Percentiles rank a stretch among this genome's conserved stretches.
Conservation (phyloP, 805 yeast genomes). For the Sugiyamaella americana region DNA sequence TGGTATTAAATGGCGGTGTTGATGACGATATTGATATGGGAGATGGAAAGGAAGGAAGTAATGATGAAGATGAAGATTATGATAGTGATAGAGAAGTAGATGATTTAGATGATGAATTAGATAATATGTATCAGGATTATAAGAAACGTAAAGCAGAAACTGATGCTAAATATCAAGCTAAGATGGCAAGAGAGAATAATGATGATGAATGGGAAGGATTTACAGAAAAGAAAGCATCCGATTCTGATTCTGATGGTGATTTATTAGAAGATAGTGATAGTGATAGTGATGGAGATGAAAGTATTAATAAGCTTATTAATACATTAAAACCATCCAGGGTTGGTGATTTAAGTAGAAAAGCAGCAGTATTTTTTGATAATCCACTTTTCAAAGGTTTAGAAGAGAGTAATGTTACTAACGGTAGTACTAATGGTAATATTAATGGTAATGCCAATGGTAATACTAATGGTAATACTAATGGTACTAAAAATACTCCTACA, state of each 20-base stretch:
- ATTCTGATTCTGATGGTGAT: conserved; percentile 20
- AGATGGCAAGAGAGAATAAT: conserved; percentile 40
- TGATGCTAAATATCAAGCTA: conserved; percentile 48
- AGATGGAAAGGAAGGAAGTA: conserved; percentile 23
- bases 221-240: conserved; percentile 27
- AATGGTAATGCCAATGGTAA: conserved; percentile 19
- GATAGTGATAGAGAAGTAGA: conserved; percentile 40
- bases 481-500: conserved; percentile 13
- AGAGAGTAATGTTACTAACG: conserved; percentile 7
- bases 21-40: conserved; percentile 21
- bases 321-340: conserved; percentile 13
- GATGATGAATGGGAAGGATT: conserved; percentile 31
- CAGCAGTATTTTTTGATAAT: conserved; percentile 36
- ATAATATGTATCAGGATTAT: conserved; percentile 70
- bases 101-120: conserved; percentile 69
- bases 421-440: conserved; percentile 6
- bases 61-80: conserved; percentile 32
- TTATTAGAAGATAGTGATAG: conserved; percentile 19
- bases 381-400: conserved; percentile 28
- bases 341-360: conserved; percentile 31
- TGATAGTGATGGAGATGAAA: conserved; percentile 21
- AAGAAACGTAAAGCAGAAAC: conserved; percentile 40
- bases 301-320: conserved; percentile 16
- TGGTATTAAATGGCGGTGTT: conserved; percentile 36
- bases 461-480: conserved; percentile 14